Evolutionary conservation across 768 basidiomycete species (phyloP).

Genomic region (Leucocoprinus leucothites): DNA sequence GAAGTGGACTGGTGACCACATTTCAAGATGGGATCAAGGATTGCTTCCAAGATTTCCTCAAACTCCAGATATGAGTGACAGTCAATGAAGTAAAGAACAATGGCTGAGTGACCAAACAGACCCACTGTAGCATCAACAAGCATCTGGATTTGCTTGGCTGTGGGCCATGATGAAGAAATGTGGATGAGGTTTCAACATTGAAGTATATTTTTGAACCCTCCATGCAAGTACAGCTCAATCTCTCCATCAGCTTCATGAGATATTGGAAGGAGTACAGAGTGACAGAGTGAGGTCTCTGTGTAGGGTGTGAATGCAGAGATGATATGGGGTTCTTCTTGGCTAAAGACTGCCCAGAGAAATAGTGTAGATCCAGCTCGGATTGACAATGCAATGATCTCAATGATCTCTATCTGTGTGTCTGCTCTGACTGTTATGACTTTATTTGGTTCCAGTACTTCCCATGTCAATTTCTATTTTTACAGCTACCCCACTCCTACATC

Average conservation of each 20-base stretch:
- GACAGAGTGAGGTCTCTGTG: not conserved
- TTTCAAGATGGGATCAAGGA: not conserved
- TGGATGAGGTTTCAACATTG: not conserved
- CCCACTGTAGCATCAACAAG: conserved; percentile 20
- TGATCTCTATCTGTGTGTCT: not conserved
- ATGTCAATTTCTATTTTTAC: too few species aligned
- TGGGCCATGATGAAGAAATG: conserved; percentile 9
- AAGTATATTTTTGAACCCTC: conserved; percentile 6
- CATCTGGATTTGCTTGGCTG: conserved; percentile 5
- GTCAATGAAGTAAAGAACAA: conserved; percentile 23
- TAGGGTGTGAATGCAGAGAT: not conserved
- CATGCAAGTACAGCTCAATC: conserved; percentile 5
- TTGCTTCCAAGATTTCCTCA: not conserved
- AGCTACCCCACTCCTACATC: too few species aligned
- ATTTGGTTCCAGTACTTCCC: too few species aligned
- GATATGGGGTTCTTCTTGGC: not conserved
- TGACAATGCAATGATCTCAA: not conserved
- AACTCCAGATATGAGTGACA: conserved; percentile 6
- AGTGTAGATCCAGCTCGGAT: not conserved
- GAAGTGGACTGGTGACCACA: conserved; percentile 3
- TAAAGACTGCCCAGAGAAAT: conserved; percentile 1
- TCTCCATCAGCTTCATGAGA: not conserved
- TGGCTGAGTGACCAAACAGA: conserved; percentile 24
- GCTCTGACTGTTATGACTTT: too few species aligned
- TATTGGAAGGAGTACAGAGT: not conserved